A percentile compares a stretch with the other conserved stretches of the same genome.
Conservation (phyloP, 805 yeast species). For the Lachancea lanzarotensis region DNA sequence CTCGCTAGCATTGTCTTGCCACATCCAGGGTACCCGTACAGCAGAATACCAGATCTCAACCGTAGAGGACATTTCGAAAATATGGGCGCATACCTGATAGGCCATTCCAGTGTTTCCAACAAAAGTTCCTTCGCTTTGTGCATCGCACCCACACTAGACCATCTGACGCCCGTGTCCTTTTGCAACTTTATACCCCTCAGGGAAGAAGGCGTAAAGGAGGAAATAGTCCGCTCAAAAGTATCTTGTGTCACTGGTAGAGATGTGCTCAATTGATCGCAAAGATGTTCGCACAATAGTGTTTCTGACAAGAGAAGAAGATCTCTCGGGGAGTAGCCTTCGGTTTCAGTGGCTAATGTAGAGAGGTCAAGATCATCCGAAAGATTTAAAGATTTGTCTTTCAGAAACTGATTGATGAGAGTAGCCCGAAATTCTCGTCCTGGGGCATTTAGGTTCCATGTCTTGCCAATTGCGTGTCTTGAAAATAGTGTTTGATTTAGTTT, state of each 20-base stretch:
- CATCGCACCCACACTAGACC: constrained; percentile 91
- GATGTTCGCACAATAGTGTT: constrained; percentile 52
- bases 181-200: constrained; percentile 82
- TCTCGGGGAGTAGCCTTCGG: constrained; percentile 85
- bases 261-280: constrained; percentile 30
- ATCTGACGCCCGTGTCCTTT: constrained; percentile 50
- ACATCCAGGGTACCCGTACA: constrained; percentile 97
- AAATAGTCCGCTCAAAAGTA: constrained; percentile 50
- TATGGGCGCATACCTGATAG: constrained; percentile 93
- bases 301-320: constrained; percentile 71
- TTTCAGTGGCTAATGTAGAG: constrained; percentile 53
- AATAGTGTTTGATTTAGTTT: constrained; percentile 53
- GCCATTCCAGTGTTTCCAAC: constrained; percentile 93
- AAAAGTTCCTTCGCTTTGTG: constrained; percentile 65
- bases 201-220: constrained; percentile 71
- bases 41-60: constrained; percentile 78
- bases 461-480: constrained; percentile 66
- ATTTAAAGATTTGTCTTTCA: constrained; percentile 29
- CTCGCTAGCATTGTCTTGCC: constrained; percentile 92
- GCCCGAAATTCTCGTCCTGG: constrained; percentile 63
- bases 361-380: constrained; percentile 39
- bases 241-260: constrained; percentile 49
- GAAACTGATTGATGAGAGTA: constrained; percentile 39
- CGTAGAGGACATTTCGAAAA: constrained; percentile 82
- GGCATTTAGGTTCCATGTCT: constrained; percentile 50